A percentile compares a stretch with the other conserved stretches of the same genome.
These are phyloP conservation scores for Rosa lucieae DNA, from an alignment of 306 rosid genomes.

Conservation along the genomic window DNA sequence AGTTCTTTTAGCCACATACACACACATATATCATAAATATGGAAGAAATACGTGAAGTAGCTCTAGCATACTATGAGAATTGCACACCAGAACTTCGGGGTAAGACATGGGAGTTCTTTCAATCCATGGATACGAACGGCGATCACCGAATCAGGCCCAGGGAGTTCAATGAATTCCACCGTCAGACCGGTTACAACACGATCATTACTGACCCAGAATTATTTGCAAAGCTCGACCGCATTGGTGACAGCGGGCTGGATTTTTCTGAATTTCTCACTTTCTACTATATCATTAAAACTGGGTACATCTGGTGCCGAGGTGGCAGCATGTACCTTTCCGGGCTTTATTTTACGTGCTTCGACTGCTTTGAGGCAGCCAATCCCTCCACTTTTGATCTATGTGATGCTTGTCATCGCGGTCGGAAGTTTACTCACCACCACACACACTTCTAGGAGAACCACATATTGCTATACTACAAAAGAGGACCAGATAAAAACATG, in stretches of 20 bases:
- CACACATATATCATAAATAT: neutral
- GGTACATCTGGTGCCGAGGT: neutral
- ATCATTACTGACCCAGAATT: neutral
- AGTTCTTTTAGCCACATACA: neutral
- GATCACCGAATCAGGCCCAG: neutral
- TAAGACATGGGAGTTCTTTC: neutral
- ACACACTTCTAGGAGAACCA: neutral
- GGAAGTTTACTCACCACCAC: neutral
- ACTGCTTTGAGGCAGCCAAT: neutral
- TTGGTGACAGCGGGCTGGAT: neutral
- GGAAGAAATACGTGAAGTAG: conserved; percentile 17
- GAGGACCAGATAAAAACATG: neutral
- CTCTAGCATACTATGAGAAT: neutral
- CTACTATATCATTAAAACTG: neutral
- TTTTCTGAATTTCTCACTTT: neutral
- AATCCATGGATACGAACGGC: neutral
- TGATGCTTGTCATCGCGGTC: neutral
- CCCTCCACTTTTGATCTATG: neutral
- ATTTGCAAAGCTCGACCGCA: neutral
- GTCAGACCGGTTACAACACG: neutral
- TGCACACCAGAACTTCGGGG: neutral
- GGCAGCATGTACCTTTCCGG: neutral
- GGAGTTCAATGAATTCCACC: neutral
- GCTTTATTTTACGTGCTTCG: neutral
- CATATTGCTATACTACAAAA: neutral